A percentile compares a stretch with the other conserved stretches of the same genome.
These are phyloP conservation scores for Dryadomyces quercivorus DNA, from an alignment of 2,329 filamentous ascomycete genomes.

Conservation along the genomic window DNA sequence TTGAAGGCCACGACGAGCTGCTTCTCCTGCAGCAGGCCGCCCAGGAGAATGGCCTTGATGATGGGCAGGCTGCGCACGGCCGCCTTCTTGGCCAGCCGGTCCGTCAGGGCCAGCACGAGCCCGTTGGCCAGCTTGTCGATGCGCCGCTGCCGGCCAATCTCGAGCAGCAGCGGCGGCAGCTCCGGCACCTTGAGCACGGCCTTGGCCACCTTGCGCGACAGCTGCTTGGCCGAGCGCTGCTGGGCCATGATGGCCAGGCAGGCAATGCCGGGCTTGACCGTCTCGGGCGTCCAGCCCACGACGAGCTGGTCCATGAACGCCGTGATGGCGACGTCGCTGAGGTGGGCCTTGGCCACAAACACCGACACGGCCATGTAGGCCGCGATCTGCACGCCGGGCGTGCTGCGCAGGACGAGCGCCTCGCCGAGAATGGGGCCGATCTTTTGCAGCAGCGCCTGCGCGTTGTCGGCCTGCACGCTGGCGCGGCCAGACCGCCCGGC, in stretches of 20 bases:
- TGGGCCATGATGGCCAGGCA: conserved; percentile 75
- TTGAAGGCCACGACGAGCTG: conserved; percentile 56
- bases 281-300: conserved; percentile 63
- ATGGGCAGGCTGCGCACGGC: conserved; percentile 43
- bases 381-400: conserved; percentile 68
- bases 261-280: conserved; percentile 59
- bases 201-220: conserved; percentile 60
- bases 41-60: conserved; percentile 49
- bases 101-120: conserved; percentile 53
- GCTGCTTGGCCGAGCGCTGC: conserved; percentile 56
- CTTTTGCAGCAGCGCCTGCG: conserved; percentile 62
- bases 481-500: conserved; percentile 61
- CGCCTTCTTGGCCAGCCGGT: conserved; percentile 47
- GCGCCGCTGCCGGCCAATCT: conserved; percentile 51
- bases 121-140: conserved; percentile 63
- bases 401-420: conserved; percentile 62
- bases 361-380: conserved; percentile 88
- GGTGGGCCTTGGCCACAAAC: conserved; percentile 67
- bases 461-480: conserved; percentile 65
- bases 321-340: conserved; percentile 70
- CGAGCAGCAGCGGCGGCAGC: conserved; percentile 45
- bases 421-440: conserved; percentile 61
- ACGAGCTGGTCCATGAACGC: conserved; percentile 84
- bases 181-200: conserved; percentile 52
- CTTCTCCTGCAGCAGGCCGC: conserved; percentile 47